phyloP scores from a whole-genome alignment of 257 asterid species.

The Nicotiana knightiana region DNA sequence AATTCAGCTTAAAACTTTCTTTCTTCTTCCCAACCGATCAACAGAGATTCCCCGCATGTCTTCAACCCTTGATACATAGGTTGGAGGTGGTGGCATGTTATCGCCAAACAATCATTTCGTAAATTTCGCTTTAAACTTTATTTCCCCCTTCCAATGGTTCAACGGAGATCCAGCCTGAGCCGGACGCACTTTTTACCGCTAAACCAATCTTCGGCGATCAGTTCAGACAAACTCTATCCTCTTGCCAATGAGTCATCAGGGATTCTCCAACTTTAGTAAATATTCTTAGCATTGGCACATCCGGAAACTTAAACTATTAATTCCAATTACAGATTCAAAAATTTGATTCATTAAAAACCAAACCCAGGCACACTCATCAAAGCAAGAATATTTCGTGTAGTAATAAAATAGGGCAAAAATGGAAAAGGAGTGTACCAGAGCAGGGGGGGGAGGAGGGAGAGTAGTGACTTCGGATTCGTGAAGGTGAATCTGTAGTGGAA shows the following conservation, averaged over 20 bases:
- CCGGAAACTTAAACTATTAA: not conserved
- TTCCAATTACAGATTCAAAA: not conserved
- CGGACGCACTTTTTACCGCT: not conserved
- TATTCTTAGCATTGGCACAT: not conserved
- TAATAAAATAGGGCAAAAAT: no score
- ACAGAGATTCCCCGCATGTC: not conserved
- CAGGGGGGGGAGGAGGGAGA: constrained; percentile 88
- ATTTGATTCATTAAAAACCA: not conserved
- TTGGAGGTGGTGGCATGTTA: not conserved
- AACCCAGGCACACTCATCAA: not conserved
- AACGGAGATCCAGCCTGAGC: not conserved
- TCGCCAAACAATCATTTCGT: not conserved
- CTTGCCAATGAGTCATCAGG: not conserved
- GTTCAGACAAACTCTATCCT: not conserved
- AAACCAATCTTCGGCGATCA: not conserved
- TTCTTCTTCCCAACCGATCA: not conserved
- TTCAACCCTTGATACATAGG: not conserved
- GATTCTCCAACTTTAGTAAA: not conserved
- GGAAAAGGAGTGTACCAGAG: constrained; percentile 41
- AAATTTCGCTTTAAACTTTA: no score
- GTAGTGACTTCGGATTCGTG: constrained; percentile 95
- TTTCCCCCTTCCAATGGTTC: not conserved
- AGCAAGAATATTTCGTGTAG: no score
- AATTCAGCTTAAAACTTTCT: not conserved
- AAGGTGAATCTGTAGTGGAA: constrained; percentile 97